Conservation (phyloP, 1,284 basidiomycete genomes). For the Lentinula novae-zelandiae region DNA sequence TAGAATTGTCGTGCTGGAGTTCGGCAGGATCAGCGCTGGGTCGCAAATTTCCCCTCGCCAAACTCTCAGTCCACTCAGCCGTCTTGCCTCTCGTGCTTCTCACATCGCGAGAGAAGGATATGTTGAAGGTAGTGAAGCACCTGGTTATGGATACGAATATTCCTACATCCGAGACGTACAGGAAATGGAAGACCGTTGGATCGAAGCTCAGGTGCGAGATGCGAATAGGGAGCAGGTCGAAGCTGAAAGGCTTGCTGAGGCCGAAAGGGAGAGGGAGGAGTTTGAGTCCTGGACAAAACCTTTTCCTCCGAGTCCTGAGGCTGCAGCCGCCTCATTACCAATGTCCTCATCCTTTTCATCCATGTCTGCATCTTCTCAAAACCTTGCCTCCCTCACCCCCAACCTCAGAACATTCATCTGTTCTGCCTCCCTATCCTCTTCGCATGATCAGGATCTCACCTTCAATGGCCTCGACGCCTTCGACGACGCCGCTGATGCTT, state of each 20-base stretch:
- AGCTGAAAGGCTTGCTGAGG: background rate
- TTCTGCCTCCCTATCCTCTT: background rate
- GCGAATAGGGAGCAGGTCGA: background rate
- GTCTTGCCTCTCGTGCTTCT: background rate
- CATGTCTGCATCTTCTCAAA: background rate
- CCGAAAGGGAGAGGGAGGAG: background rate
- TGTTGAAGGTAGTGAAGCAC: background rate
- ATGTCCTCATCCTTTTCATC: background rate
- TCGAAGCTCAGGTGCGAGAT: slow-evolving; percentile 1
- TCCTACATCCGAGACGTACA: background rate
- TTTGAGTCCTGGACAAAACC: background rate
- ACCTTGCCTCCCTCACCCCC: background rate
- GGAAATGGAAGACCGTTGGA: slow-evolving; percentile 5
- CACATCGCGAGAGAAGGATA: background rate
- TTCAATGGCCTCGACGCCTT: slow-evolving; percentile 42
- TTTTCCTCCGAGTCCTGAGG: background rate
- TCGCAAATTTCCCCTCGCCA: background rate
- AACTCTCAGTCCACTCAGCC: background rate
- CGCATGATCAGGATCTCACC: background rate
- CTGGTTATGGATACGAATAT: background rate
- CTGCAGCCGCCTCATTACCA: background rate
- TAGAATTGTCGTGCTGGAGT: background rate
- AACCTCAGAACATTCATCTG: slow-evolving; percentile 6
- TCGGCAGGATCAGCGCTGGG: background rate
- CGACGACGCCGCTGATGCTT: background rate